Evolutionary conservation across 2,329 filamentous ascomycete species (phyloP), one percentile per base, ranked within the genome.

Genomic region (Botrytis fragariae): DNA sequence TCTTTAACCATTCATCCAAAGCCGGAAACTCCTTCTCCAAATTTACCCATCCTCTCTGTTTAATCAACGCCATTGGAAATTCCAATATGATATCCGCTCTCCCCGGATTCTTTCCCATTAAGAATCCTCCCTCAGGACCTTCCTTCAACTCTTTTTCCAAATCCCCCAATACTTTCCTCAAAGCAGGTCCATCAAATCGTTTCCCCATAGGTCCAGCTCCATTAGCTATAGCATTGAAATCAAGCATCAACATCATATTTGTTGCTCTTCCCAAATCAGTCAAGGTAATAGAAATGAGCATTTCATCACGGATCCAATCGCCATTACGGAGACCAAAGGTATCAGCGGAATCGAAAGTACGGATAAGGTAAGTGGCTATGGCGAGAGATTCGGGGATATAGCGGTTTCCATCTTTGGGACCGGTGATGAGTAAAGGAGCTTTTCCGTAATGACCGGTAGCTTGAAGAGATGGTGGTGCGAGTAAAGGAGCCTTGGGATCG

Each of bases 361-460:
- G 77, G 71, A 82, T 80, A 1, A 82, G 74, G 57, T 82, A 82
- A 37, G 76, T 79, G 7, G 79, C 79, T 39, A 82, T 81, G 29
- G 79, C 79, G 22, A 74, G 60, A 0, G 76, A 77, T 76, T 82
- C 81, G 10, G 78, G 75, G 32, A 82, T 78, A 51, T 71, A 73
- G 22, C 76, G 73, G 20, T 48, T 60, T 1, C 78, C 75, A n/a
- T 79, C 76, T 37, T 77, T 74, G n/a, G 78, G 75, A 29, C 77
- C 78, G 54, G 80, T 80, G 57, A 79, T 76, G 76, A 98, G 84
- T 63, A 94, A 83, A 0, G 95, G 95, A 0, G 93, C 93, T 81
- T 97, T 97, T 76, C 95, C 95, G 4, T 97, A 86, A 0, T 93
- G 92, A 78, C 97, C 93, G 35, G 96, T 84, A 74, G 93, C 90